Evolutionary conservation across 176 grass and related monocot species (phyloP).

Genomic region (Ensete ventricosum): DNA sequence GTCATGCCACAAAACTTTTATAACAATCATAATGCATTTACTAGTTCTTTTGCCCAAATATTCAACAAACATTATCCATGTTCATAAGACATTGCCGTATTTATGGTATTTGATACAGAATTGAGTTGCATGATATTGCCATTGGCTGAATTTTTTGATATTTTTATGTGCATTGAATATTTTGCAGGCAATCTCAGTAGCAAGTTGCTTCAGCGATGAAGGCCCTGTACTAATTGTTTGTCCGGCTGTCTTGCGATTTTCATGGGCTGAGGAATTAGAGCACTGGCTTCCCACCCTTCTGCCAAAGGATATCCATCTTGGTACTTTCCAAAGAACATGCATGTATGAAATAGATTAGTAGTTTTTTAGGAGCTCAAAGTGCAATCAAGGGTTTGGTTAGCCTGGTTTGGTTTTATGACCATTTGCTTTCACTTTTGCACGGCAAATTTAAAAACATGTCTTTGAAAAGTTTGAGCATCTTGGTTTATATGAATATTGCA

Average conservation of each 20-base stretch:
- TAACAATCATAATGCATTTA: no score
- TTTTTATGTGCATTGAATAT: conserved; percentile 17
- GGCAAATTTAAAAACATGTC: background rate
- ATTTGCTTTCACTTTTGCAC: background rate
- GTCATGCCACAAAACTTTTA: no score
- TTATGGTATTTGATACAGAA: background rate
- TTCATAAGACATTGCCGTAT: background rate
- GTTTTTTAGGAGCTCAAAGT: background rate
- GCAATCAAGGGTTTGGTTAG: background rate
- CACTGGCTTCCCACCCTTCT: conserved; percentile 82
- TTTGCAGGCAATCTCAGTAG: conserved; percentile 88
- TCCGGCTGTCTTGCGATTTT: conserved; percentile 77
- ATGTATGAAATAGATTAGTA: background rate
- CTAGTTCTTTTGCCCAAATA: background rate
- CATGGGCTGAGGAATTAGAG: conserved; percentile 92
- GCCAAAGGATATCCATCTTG: conserved; percentile 95
- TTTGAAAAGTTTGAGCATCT: conserved; percentile 15
- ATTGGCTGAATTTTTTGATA: background rate
- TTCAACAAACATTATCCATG: background rate
- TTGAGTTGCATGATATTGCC: no score
- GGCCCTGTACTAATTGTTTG: conserved; percentile 75
- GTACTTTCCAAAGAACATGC: conserved; percentile 34
- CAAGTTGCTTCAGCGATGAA: conserved; percentile 83
- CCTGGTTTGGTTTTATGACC: background rate
- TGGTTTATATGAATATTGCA: background rate